These are phyloP conservation scores for Carex cristatella DNA, from an alignment of 176 grass and related monocot species.

Conservation along the genomic window DNA sequence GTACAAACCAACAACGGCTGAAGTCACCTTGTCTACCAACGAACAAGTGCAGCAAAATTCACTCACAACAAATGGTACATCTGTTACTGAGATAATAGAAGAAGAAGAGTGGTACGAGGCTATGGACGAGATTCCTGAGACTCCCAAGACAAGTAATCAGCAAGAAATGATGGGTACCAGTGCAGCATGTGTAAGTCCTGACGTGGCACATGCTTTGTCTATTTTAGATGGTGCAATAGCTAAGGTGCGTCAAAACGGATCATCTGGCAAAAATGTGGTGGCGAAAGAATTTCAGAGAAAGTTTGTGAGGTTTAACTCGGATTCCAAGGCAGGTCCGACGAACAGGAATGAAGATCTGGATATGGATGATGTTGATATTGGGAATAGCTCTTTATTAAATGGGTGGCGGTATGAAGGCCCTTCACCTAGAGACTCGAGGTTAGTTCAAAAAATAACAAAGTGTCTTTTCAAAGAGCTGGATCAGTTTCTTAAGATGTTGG, in stretches of 20 bases:
- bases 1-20: conserved; percentile 20
- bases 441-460: conserved; percentile 1
- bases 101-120: conserved; percentile 15
- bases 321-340: conserved; percentile 4
- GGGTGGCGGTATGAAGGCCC: conserved; percentile 10
- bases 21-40: background rate
- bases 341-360: conserved; percentile 16
- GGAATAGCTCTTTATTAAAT: conserved; percentile 4
- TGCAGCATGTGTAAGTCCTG: conserved; percentile 41
- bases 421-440: conserved; percentile 43
- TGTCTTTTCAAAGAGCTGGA: background rate
- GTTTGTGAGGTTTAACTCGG: conserved; percentile 24
- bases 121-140: conserved; percentile 6
- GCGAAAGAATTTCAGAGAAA: conserved; percentile 9
- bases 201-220: conserved; percentile 62
- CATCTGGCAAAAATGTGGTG: background rate
- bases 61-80: conserved; percentile 17
- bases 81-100: conserved; percentile 50
- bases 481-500: background rate
- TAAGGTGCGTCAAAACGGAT: conserved; percentile 33
- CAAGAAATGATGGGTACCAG: conserved; percentile 11
- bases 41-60: background rate
- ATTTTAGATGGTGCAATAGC: conserved; percentile 64
- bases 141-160: background rate
- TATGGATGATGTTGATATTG: conserved; percentile 10